Evolutionary conservation across 768 basidiomycete genomes (phyloP).

Genomic region (Lactifluus hygrophoroides): DNA sequence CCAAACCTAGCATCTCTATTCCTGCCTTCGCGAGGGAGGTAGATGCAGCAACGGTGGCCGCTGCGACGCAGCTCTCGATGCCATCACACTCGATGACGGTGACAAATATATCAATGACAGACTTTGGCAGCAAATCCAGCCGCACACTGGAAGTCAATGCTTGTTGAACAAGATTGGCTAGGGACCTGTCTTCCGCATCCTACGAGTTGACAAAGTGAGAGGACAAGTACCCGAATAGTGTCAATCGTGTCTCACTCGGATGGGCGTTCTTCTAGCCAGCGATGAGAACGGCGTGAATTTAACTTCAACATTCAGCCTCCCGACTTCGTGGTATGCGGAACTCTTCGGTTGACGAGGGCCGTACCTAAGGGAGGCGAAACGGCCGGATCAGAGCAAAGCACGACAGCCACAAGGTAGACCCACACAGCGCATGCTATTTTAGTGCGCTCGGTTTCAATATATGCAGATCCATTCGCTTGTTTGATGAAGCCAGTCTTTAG

Average conservation of each 20-base stretch:
- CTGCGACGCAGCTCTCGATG: slow-evolving; percentile 78
- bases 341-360: slow-evolving; percentile 82
- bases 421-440: slow-evolving; percentile 97
- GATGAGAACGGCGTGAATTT: slow-evolving; percentile 96
- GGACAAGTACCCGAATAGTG: slow-evolving; percentile 1
- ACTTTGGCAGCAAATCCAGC: slow-evolving; percentile 88
- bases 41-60: slow-evolving; percentile 80
- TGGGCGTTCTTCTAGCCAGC: slow-evolving; percentile 63
- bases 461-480: slow-evolving; percentile 95
- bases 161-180: slow-evolving; percentile 79
- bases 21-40: slow-evolving; percentile 90
- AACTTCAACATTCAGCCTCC: slow-evolving; percentile 87
- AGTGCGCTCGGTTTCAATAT: slow-evolving; percentile 85
- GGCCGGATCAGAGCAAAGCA: background rate
- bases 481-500: slow-evolving; percentile 83
- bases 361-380: slow-evolving; percentile 41
- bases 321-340: slow-evolving; percentile 75
- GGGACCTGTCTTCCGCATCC: slow-evolving; percentile 91
- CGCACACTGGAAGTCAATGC: slow-evolving; percentile 77
- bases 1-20: slow-evolving; percentile 84
- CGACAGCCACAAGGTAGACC: slow-evolving; percentile 16
- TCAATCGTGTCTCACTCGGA: slow-evolving; percentile 52
- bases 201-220: slow-evolving; percentile 28
- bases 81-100: slow-evolving; percentile 90
- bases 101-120: slow-evolving; percentile 85